These are phyloP conservation scores for Trypanosoma platydactyli DNA, from an alignment of 208 protist species.

Conservation along the genomic window DNA sequence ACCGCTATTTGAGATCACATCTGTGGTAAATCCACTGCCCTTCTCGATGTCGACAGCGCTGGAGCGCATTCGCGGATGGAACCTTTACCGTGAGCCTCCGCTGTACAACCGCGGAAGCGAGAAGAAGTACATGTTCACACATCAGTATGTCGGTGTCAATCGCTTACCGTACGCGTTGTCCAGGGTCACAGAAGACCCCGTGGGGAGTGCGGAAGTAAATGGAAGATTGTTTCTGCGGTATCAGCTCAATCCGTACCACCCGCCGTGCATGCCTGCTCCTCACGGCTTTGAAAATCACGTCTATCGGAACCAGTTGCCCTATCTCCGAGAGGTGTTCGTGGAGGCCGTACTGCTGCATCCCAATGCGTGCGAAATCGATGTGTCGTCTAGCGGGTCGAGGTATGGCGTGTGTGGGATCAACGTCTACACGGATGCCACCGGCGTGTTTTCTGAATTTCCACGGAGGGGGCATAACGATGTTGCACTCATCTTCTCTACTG, in stretches of 20 bases:
- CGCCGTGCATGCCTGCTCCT: neutral
- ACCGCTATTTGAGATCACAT: slow-evolving; percentile 19
- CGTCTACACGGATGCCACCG: slow-evolving; percentile 16
- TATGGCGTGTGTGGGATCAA: slow-evolving; percentile 16
- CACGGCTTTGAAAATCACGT: slow-evolving; percentile 1
- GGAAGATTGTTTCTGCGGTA: slow-evolving; percentile 16
- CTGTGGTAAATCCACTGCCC: neutral
- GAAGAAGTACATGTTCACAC: slow-evolving; percentile 5
- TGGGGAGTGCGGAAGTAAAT: neutral
- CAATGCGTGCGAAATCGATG: neutral
- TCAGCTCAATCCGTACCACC: slow-evolving; percentile 25
- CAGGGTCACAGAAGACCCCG: slow-evolving; percentile 8
- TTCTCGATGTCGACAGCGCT: slow-evolving; percentile 7
- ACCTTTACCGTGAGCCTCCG: slow-evolving; percentile 12
- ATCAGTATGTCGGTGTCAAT: neutral
- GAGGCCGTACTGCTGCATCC: neutral
- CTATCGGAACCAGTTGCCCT: slow-evolving; percentile 5
- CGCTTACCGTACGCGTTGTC: neutral
- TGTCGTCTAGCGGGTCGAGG: neutral
- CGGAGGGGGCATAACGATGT: neutral
- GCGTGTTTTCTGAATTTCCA: slow-evolving; percentile 21
- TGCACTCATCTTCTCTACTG: slow-evolving; percentile 20
- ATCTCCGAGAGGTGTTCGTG: slow-evolving; percentile 9
- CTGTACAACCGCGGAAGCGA: slow-evolving; percentile 9
- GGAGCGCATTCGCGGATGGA: neutral